phyloP scores from a whole-genome alignment of 2,329 filamentous ascomycete species.

The Xylariaceae sp. region DNA sequence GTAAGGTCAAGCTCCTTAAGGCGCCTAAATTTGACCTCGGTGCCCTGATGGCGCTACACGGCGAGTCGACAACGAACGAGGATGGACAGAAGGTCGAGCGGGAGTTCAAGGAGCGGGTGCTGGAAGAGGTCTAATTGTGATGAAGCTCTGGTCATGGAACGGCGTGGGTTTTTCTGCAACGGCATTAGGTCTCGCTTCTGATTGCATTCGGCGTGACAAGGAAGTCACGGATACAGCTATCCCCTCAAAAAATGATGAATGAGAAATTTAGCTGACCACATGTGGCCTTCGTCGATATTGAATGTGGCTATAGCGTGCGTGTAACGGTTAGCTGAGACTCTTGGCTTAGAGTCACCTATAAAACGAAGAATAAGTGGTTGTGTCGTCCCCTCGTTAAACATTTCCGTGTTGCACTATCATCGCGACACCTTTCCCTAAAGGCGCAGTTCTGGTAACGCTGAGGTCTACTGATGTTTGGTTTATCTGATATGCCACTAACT shows the following conservation, averaged over 20 bases:
- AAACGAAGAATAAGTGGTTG: background rate
- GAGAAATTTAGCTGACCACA: constrained; percentile 45
- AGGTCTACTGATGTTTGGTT: too few relatives aligned
- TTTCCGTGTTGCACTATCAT: too few relatives aligned
- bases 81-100: constrained; percentile 98
- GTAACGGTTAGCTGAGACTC: background rate
- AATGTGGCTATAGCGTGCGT: constrained; percentile 18
- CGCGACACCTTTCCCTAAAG: too few relatives aligned
- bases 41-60: constrained; percentile 93
- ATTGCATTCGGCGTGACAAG: constrained; percentile 56
- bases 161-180: constrained; percentile 53
- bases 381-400: too few relatives aligned
- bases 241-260: constrained; percentile 44
- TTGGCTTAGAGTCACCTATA: background rate
- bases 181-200: constrained; percentile 55
- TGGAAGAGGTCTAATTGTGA: constrained; percentile 84
- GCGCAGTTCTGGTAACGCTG: too few relatives aligned
- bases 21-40: constrained; percentile 98
- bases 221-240: constrained; percentile 46
- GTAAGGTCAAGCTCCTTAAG: constrained; percentile 99
- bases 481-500: too few relatives aligned
- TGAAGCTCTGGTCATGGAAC: constrained; percentile 49
- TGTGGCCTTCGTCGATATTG: constrained; percentile 24
- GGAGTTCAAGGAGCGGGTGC: constrained; percentile 98
- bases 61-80: constrained; percentile 95